These are phyloP conservation scores for Dioscorea cayenensis DNA, from an alignment of 116 monocot species.

Conservation along the genomic window DNA sequence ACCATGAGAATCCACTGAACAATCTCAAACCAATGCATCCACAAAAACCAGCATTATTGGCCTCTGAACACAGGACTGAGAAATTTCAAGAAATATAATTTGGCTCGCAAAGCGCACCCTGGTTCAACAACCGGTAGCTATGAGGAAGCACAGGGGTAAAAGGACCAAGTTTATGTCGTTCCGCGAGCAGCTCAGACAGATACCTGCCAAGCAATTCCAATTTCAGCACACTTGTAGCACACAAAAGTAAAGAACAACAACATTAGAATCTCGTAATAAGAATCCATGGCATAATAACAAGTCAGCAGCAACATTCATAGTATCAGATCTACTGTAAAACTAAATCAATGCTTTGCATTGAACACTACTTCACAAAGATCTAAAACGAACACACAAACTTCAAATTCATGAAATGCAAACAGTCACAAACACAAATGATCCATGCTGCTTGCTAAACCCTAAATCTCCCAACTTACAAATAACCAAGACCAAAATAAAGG, in stretches of 20 bases:
- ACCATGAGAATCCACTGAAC: background rate
- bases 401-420: too few species aligned
- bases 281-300: background rate
- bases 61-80: background rate
- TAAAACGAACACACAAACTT: too few species aligned
- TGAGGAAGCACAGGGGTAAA: conserved; percentile 56
- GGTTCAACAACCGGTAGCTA: conserved; percentile 52
- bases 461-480: background rate
- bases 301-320: background rate
- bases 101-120: conserved; percentile 32
- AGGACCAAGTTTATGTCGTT: conserved; percentile 57
- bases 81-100: background rate
- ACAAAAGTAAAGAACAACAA: background rate
- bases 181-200: conserved; percentile 42
- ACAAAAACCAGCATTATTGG: background rate
- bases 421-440: too few species aligned
- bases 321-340: background rate
- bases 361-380: too few species aligned
- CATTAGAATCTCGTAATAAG: background rate
- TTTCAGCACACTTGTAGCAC: background rate
- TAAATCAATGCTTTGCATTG: background rate
- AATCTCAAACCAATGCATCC: background rate
- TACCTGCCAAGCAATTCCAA: conserved; percentile 32
- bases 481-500: background rate
- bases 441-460: background rate